Percentiles rank a stretch among this genome's conserved stretches.
Conservation (phyloP, 2,329 filamentous ascomycete species). For the Alternaria gansuensis region DNA sequence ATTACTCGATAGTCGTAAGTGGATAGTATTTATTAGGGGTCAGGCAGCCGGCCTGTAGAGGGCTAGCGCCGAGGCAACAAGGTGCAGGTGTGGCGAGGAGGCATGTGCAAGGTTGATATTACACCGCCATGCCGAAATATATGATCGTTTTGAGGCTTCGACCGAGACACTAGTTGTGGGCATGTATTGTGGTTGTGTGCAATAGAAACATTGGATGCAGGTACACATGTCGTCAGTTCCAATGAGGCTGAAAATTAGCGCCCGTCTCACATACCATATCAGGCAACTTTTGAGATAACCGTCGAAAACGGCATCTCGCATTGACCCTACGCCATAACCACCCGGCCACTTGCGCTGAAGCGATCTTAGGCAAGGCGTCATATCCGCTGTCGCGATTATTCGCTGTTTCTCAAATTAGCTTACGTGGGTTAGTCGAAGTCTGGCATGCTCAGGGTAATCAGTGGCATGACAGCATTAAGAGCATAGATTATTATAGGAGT, state of each 20-base stretch:
- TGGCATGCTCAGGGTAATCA: too few relatives aligned
- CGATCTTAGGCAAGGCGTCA: background rate
- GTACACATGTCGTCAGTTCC: background rate
- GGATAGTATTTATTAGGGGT: background rate
- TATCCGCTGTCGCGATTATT: background rate
- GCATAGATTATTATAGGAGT: background rate
- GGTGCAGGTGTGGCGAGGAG: background rate
- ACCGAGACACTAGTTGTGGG: background rate
- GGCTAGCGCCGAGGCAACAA: slow-evolving; percentile 4
- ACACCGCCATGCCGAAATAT: background rate
- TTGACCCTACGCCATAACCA: background rate
- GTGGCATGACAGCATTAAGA: background rate
- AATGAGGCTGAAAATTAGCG: slow-evolving; percentile 4
- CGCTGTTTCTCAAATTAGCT: background rate
- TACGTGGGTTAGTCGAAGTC: background rate
- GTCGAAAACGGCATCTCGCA: slow-evolving; percentile 2
- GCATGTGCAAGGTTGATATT: background rate
- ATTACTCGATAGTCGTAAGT: background rate
- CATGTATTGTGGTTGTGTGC: background rate
- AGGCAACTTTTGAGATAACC: background rate
- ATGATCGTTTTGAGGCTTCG: background rate
- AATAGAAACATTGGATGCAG: background rate
- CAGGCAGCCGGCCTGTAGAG: background rate
- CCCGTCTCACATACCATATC: background rate
- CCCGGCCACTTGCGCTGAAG: background rate